phyloP scores from a whole-genome alignment of 164 flowering plant species.

The Aristolochia contorta region DNA sequence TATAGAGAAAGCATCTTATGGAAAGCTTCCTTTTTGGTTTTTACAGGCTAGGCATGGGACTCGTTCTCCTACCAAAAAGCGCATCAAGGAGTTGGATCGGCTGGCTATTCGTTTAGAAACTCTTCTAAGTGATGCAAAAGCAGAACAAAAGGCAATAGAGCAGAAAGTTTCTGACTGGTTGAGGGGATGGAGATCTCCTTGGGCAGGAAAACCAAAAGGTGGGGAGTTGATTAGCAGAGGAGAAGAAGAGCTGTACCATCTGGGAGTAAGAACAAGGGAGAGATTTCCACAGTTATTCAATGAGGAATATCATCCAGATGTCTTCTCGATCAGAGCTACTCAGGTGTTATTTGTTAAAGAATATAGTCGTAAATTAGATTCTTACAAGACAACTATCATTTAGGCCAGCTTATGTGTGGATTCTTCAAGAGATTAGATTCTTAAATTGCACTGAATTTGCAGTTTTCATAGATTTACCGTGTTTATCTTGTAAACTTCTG shows the following conservation, averaged over 20 bases:
- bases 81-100: slow-evolving; percentile 54
- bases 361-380: no score
- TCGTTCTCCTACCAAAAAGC: slow-evolving; percentile 85
- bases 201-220: slow-evolving; percentile 78
- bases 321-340: slow-evolving; percentile 62
- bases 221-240: slow-evolving; percentile 70
- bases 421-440: no score
- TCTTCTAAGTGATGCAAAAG: slow-evolving; percentile 44
- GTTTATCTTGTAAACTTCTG: not conserved
- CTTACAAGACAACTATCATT: no score
- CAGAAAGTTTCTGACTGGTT: slow-evolving; percentile 65
- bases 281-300: slow-evolving; percentile 50
- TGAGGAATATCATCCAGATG: slow-evolving; percentile 80
- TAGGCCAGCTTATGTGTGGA: no score
- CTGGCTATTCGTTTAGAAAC: slow-evolving; percentile 41
- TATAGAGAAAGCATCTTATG: no score
- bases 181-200: slow-evolving; percentile 81
- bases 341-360: slow-evolving; percentile 38
- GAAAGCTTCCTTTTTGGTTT: not conserved
- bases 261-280: slow-evolving; percentile 59
- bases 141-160: slow-evolving; percentile 14
- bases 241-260: slow-evolving; percentile 76
- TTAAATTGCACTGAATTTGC: no score
- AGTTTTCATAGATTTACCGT: not conserved
- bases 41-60: slow-evolving; percentile 93